Percentiles rank a stretch among this genome's conserved stretches.
These are phyloP conservation scores for Gardenia jasminoides DNA, from an alignment of 257 asterid species.

Conservation along the genomic window DNA sequence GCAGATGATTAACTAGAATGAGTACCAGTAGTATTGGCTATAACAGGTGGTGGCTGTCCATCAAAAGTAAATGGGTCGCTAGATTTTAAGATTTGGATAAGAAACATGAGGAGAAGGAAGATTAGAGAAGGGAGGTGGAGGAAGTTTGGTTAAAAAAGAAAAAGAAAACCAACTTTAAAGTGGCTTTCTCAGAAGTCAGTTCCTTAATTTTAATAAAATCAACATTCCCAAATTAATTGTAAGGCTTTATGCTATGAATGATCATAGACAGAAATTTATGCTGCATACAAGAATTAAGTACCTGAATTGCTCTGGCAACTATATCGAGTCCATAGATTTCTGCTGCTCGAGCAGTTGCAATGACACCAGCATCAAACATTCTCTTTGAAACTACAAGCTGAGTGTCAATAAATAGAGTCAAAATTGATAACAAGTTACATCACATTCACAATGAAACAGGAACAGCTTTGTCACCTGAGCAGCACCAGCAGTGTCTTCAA, in stretches of 20 bases:
- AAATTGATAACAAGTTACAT: neutral
- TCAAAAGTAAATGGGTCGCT: too few species aligned
- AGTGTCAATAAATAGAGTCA: neutral
- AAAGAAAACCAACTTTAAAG: too few species aligned
- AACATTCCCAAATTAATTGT: neutral
- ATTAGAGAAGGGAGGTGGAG: too few species aligned
- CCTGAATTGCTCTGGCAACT: conserved; percentile 29
- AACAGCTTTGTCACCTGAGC: conserved; percentile 17
- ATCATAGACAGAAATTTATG: neutral
- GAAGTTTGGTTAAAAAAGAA: too few species aligned
- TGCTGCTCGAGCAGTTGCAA: conserved; percentile 38
- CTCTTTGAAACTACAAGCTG: conserved; percentile 25
- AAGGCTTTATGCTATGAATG: neutral
- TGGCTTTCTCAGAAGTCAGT: too few species aligned
- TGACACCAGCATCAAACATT: conserved; percentile 28
- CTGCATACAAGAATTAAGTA: neutral
- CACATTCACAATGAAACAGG: neutral
- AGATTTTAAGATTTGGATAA: too few species aligned
- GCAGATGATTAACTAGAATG: too few species aligned
- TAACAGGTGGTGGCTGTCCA: too few species aligned
- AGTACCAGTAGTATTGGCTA: too few species aligned
- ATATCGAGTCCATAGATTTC: conserved; percentile 28
- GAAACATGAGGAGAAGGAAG: too few species aligned
- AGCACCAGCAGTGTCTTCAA: conserved; percentile 30
- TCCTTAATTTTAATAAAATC: too few species aligned